Percentiles rank a stretch among this genome's conserved stretches.
phyloP scores from a whole-genome alignment of 1,284 basidiomycete species.

The Coriolopsis trogii region DNA sequence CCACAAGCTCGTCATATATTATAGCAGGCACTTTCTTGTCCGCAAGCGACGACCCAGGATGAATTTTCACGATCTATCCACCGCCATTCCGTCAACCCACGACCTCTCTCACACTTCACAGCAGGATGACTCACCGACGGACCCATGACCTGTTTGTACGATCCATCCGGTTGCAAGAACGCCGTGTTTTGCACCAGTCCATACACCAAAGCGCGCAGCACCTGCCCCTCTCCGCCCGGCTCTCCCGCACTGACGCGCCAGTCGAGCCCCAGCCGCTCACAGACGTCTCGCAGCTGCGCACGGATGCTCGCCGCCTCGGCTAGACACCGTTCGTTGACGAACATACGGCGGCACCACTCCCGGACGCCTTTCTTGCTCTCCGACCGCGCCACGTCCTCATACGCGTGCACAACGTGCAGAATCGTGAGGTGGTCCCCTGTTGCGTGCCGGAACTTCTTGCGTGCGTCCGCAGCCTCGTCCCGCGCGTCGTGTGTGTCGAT shows the following conservation, averaged over 20 bases:
- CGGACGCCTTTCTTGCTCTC: conserved; percentile 53
- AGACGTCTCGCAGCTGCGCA: conserved; percentile 76
- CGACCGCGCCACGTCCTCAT: conserved; percentile 57
- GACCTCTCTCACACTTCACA: not conserved
- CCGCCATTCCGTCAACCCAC: conserved; percentile 4
- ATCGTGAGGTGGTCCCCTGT: conserved; percentile 92
- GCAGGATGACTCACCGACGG: conserved; percentile 59
- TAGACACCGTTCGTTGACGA: conserved; percentile 85
- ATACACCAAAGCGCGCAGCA: conserved; percentile 68
- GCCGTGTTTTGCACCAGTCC: conserved; percentile 86
- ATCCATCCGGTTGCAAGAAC: conserved; percentile 79
- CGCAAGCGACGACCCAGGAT: conserved; percentile 81
- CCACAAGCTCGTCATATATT: conserved; percentile 88
- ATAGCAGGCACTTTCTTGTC: conserved; percentile 84
- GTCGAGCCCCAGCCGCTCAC: conserved; percentile 65
- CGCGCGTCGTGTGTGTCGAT: conserved; percentile 71
- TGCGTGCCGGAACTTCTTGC: conserved; percentile 79
- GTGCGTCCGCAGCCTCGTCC: conserved; percentile 68
- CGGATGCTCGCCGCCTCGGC: conserved; percentile 85
- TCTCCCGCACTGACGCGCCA: conserved; percentile 58
- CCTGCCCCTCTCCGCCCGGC: conserved; percentile 44
- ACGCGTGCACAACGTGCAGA: conserved; percentile 85
- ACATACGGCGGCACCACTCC: conserved; percentile 85
- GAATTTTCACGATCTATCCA: conserved; percentile 79
- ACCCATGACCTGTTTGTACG: conserved; percentile 84